Conservation (phyloP, 2,329 filamentous ascomycete genomes). For the Thielaviopsis ethacetica region DNA sequence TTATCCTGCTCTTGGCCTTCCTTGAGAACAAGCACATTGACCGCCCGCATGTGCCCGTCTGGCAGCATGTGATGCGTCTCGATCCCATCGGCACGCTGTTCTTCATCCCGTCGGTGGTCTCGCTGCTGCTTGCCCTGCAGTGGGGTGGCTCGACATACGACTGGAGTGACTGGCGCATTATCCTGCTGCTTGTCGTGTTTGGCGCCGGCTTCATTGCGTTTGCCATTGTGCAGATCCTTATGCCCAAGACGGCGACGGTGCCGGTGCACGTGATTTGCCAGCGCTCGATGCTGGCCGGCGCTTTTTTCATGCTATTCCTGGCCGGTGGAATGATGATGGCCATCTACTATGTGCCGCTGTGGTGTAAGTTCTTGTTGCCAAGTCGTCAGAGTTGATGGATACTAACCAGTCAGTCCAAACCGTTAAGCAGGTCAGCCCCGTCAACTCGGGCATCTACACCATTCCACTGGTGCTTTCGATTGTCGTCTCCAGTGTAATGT, state of each 20-base stretch:
- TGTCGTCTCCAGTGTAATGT: constrained; percentile 32
- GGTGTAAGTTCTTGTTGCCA: constrained; percentile 28
- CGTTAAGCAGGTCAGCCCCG: constrained; percentile 33
- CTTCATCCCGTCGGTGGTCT: constrained; percentile 42
- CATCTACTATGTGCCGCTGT: constrained; percentile 37
- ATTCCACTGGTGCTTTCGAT: constrained; percentile 40
- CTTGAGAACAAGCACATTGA: constrained; percentile 23
- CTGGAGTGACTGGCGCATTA: constrained; percentile 36
- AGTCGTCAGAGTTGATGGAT: background rate
- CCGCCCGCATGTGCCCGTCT: constrained; percentile 17
- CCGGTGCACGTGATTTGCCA: constrained; percentile 37
- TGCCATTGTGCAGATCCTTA: constrained; percentile 32
- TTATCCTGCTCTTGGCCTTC: constrained; percentile 32
- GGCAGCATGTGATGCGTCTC: constrained; percentile 32
- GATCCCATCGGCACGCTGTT: constrained; percentile 43
- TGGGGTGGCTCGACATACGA: constrained; percentile 41
- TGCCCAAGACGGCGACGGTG: constrained; percentile 39
- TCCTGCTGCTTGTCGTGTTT: constrained; percentile 36
- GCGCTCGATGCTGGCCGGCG: constrained; percentile 34
- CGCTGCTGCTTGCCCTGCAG: constrained; percentile 44
- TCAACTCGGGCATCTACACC: constrained; percentile 40
- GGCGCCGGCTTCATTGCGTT: constrained; percentile 30
- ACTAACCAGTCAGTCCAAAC: constrained; percentile 32
- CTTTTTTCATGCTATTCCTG: constrained; percentile 30
- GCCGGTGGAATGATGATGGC: constrained; percentile 35